A percentile compares a stretch with the other conserved stretches of the same genome.
These are phyloP conservation scores for Thalia dealbata DNA, from an alignment of 176 grass and related monocot species.

Conservation along the genomic window DNA sequence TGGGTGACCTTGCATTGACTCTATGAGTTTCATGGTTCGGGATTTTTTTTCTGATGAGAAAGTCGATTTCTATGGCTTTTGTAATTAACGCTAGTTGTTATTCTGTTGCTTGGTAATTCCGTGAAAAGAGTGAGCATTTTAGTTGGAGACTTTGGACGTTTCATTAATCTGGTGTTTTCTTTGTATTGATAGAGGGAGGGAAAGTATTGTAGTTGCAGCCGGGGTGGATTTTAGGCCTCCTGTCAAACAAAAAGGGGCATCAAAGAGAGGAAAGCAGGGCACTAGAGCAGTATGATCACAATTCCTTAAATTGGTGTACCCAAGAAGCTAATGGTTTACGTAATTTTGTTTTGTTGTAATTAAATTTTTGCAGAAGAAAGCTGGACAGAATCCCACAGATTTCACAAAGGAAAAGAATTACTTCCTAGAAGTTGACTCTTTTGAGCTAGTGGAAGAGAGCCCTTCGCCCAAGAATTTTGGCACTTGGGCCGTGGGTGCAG, in stretches of 20 bases:
- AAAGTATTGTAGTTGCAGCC: slow-evolving; percentile 66
- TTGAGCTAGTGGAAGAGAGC: slow-evolving; percentile 71
- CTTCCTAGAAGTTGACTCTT: slow-evolving; percentile 80
- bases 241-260: slow-evolving; percentile 33
- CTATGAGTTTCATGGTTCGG: not conserved
- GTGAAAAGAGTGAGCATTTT: not conserved
- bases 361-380: slow-evolving; percentile 54
- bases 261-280: slow-evolving; percentile 42
- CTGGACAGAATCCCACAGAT: slow-evolving; percentile 26
- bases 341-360: slow-evolving; percentile 21
- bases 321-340: not conserved
- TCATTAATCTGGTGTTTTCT: slow-evolving; percentile 1
- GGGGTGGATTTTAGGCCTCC: slow-evolving; percentile 39
- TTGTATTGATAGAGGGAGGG: slow-evolving; percentile 54
- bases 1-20: not conserved
- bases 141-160: not conserved
- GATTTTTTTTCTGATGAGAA: not conserved
- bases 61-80: not conserved
- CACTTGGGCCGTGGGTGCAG: slow-evolving; percentile 45
- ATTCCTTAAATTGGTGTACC: slow-evolving; percentile 3
- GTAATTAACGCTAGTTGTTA: not conserved
- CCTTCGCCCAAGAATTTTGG: slow-evolving; percentile 62
- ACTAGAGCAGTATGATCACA: slow-evolving; percentile 13
- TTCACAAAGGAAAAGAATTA: slow-evolving; percentile 71
- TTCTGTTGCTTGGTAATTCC: not conserved